Conservation (phyloP, 1,284 basidiomycete genomes). For the Ustilago curta region DNA sequence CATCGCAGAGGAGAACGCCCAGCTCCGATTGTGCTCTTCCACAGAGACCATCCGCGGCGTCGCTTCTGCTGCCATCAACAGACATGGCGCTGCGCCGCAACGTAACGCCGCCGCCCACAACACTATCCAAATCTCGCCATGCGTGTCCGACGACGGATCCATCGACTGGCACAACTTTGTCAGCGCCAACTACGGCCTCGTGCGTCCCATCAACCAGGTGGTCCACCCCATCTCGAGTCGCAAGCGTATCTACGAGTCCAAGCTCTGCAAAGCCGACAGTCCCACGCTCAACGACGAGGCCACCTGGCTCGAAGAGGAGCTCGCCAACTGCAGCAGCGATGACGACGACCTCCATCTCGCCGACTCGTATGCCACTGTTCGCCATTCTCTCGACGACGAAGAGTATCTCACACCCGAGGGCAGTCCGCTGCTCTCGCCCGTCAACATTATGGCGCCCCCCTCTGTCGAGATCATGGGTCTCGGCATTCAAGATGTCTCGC, state of each 20-base stretch:
- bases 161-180: slow-evolving; percentile 42
- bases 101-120: slow-evolving; percentile 4
- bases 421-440: slow-evolving; percentile 26
- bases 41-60: slow-evolving; percentile 31
- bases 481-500: slow-evolving; percentile 25
- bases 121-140: slow-evolving; percentile 30
- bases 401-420: slow-evolving; percentile 37
- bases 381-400: slow-evolving; percentile 20
- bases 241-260: slow-evolving; percentile 21
- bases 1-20: slow-evolving; percentile 32
- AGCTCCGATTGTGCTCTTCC: slow-evolving; percentile 20
- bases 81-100: background rate
- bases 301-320: slow-evolving; percentile 48
- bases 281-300: slow-evolving; percentile 44
- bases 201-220: background rate
- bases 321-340: slow-evolving; percentile 37
- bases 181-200: slow-evolving; percentile 25
- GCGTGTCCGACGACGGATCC: slow-evolving; percentile 17
- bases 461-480: slow-evolving; percentile 35
- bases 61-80: background rate
- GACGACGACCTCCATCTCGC: slow-evolving; percentile 23
- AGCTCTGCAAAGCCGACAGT: slow-evolving; percentile 39
- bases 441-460: slow-evolving; percentile 15
- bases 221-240: slow-evolving; percentile 18
- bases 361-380: slow-evolving; percentile 8